Percentiles rank a stretch among this genome's conserved stretches.
Evolutionary conservation across 2,329 filamentous ascomycete species (phyloP).

Genomic region (Periconia digitata): DNA sequence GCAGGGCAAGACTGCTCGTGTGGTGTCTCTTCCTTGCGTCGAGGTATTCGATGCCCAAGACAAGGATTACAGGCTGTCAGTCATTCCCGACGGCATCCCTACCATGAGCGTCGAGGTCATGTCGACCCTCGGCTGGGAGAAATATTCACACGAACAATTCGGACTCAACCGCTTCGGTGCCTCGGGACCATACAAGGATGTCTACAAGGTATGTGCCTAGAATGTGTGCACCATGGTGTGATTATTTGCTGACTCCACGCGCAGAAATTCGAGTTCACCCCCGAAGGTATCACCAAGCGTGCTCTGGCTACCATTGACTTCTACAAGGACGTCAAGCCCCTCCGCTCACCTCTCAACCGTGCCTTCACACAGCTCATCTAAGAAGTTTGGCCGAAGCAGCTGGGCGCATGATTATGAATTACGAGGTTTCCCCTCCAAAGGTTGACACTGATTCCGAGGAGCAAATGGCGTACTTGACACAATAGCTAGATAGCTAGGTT

Average conservation of each 20-base stretch:
- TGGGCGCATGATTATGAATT: not conserved
- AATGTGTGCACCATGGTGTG: slow-evolving; percentile 28
- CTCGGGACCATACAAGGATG: slow-evolving; percentile 94
- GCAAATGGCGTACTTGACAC: not conserved
- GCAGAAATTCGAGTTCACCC: slow-evolving; percentile 98
- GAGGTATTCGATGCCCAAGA: slow-evolving; percentile 93
- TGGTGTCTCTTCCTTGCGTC: slow-evolving; percentile 94
- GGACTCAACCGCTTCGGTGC: slow-evolving; percentile 99
- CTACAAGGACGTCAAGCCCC: slow-evolving; percentile 88
- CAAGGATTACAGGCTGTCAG: slow-evolving; percentile 92
- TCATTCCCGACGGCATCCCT: slow-evolving; percentile 92
- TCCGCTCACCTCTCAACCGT: slow-evolving; percentile 94
- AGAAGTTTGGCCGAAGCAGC: not conserved
- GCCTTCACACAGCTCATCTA: slow-evolving; percentile 97
- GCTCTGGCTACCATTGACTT: slow-evolving; percentile 90
- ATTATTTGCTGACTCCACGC: slow-evolving; percentile 47
- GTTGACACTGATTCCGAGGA: not conserved
- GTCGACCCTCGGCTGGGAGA: slow-evolving; percentile 97
- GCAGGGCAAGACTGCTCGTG: slow-evolving; percentile 81
- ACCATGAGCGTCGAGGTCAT: slow-evolving; percentile 93
- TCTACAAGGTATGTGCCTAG: slow-evolving; percentile 70
- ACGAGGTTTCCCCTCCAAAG: not conserved
- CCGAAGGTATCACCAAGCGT: slow-evolving; percentile 94
- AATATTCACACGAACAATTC: slow-evolving; percentile 99
- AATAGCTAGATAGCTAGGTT: not conserved